These are phyloP conservation scores for Quercus rubra DNA, from an alignment of 306 rosid genomes.

Conservation along the genomic window DNA sequence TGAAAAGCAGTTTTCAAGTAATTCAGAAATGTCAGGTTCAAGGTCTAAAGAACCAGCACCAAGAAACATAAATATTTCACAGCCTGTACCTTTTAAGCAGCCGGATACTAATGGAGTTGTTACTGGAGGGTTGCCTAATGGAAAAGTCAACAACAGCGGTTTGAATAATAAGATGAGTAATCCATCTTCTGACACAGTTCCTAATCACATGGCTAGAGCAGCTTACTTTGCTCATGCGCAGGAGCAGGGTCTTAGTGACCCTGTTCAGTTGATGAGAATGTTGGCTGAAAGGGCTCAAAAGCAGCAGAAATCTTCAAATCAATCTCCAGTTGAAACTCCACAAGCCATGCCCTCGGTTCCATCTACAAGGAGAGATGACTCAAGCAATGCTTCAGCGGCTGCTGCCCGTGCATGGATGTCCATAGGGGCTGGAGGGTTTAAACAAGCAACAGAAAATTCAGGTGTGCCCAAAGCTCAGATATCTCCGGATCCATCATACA, in stretches of 20 bases:
- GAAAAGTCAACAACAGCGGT: slow-evolving; percentile 41
- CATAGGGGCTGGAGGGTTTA: slow-evolving; percentile 85
- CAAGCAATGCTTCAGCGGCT: slow-evolving; percentile 72
- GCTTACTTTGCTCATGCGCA: slow-evolving; percentile 54
- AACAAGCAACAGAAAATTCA: slow-evolving; percentile 62
- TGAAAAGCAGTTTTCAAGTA: slow-evolving; percentile 52
- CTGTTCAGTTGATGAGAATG: slow-evolving; percentile 77
- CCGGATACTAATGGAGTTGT: slow-evolving; percentile 55
- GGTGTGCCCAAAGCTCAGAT: slow-evolving; percentile 59
- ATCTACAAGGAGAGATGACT: slow-evolving; percentile 55
- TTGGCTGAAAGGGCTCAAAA: slow-evolving; percentile 65
- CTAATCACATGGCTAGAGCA: slow-evolving; percentile 51
- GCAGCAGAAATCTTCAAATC: slow-evolving; percentile 64
- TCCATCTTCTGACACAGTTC: slow-evolving; percentile 53
- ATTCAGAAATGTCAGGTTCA: slow-evolving; percentile 44
- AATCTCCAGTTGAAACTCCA: slow-evolving; percentile 52
- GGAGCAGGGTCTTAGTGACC: slow-evolving; percentile 68
- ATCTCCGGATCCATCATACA: slow-evolving; percentile 73
- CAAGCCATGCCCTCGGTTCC: slow-evolving; percentile 47
- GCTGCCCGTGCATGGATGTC: slow-evolving; percentile 99
- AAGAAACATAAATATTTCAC: slow-evolving; percentile 43
- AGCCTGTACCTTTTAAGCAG: slow-evolving; percentile 55
- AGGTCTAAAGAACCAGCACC: slow-evolving; percentile 57
- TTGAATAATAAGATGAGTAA: slow-evolving; percentile 43
- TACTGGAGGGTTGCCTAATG: slow-evolving; percentile 63